Conservation (phyloP, 768 basidiomycete genomes). For the Tephrocybe sp. region DNA sequence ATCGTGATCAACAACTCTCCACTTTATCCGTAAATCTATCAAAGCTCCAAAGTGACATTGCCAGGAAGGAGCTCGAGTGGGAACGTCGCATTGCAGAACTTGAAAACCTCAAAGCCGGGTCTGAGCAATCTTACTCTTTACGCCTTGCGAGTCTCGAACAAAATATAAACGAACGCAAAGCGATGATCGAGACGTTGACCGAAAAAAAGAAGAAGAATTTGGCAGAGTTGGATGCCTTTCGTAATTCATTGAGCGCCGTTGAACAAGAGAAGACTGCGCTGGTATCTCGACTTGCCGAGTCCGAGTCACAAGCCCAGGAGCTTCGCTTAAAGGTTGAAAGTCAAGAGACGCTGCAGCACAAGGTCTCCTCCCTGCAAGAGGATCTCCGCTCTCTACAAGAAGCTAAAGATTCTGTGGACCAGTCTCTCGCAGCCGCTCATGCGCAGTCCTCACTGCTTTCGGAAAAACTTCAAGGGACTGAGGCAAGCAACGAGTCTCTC, state of each 20-base stretch:
- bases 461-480: slow-evolving; percentile 4
- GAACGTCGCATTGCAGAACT: slow-evolving; percentile 12
- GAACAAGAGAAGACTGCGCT: slow-evolving; percentile 8
- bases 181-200: slow-evolving; percentile 8
- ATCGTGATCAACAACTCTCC: slow-evolving; percentile 24
- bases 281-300: slow-evolving; percentile 9
- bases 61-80: slow-evolving; percentile 10
- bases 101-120: slow-evolving; percentile 13
- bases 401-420: neutral
- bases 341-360: neutral
- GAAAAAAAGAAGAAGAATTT: slow-evolving; percentile 13
- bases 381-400: neutral
- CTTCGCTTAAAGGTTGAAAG: neutral
- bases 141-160: slow-evolving; percentile 12
- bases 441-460: neutral
- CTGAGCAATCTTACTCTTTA: slow-evolving; percentile 17
- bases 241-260: slow-evolving; percentile 7
- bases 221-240: slow-evolving; percentile 14
- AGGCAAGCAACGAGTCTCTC: slow-evolving; percentile 7
- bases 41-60: slow-evolving; percentile 14
- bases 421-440: neutral
- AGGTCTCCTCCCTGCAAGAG: slow-evolving; percentile 4
- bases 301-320: slow-evolving; percentile 4
- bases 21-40: slow-evolving; percentile 20
- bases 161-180: slow-evolving; percentile 17